Base-by-base conservation (phyloP, 1,284 basidiomycete species). In the Afroboletus lepidellus region DNA sequence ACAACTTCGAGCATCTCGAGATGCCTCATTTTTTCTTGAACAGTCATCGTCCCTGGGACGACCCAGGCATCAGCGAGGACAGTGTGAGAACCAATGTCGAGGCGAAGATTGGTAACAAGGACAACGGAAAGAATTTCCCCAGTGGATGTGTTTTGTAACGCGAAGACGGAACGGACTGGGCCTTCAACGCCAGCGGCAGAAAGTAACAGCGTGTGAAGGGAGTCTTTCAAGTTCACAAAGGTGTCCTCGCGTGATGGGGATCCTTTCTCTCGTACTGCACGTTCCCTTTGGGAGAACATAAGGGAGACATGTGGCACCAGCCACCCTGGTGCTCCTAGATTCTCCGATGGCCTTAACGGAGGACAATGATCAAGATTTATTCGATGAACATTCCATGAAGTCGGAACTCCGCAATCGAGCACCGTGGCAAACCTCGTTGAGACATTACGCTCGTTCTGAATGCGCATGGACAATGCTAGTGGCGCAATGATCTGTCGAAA, bases 61-160 rank as follows among this genome's bases (percentile, higher is more conserved):
- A 78, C 67, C 57, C 67, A 79, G 0, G 68, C 70, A 54, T 81
- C 77, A 21, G 64, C 66, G 16, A 81, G 62, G 6, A 80, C 46
- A 2, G 77, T 78, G 49, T 79, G 73, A 0, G 72, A 70, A 1
- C 65, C 58, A 7, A 76, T 50, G 50, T 83, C 81, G 29, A 78
- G 64, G 1, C 76, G 71, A 30, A 83, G 50, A 29, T 65, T 64
- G 32, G 67, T 65, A 30, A 79, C 59, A 48, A 79, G 72, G 27
- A 80, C 59, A 4, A 77, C 16, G 0, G 70, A 70, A 50, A 76
- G 63, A 24, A 57, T 21, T 12, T 67, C 60, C 8, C 57, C 60
- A 6, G 52, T 59, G 1, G 53, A 50, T 1, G 61, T 30, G 29
- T 30, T 30, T 1, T 53, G 51, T 20, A 81, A 55, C 1, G 56